These are phyloP conservation scores for Cyclotella baltica DNA, from an alignment of 108 stramenopile species.

Conservation along the genomic window DNA sequence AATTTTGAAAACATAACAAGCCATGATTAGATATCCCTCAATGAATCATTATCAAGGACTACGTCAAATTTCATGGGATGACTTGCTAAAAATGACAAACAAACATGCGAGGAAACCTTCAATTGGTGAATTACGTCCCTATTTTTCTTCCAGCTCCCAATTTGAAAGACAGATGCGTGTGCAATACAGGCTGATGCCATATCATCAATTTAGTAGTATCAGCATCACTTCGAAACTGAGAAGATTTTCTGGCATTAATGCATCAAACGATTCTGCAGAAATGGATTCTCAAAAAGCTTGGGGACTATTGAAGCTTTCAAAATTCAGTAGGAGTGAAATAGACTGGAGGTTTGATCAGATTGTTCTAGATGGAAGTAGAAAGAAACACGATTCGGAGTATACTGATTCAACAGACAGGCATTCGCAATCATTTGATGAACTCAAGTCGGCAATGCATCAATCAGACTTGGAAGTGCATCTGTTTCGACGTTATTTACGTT, in stretches of 20 bases:
- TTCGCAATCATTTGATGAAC: background rate
- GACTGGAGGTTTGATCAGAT: constrained; percentile 40
- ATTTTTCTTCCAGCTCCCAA: no score
- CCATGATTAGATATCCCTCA: no score
- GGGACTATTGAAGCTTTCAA: constrained; percentile 14
- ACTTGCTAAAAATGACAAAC: background rate
- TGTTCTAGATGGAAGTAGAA: constrained; percentile 7
- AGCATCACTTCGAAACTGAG: no score
- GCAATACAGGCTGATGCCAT: no score
- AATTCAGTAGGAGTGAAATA: constrained; percentile 34
- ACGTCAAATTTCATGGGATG: background rate
- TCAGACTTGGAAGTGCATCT: constrained; percentile 30
- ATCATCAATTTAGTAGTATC: no score
- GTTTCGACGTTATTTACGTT: constrained; percentile 23
- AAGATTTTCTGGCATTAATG: background rate
- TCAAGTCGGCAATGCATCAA: constrained; percentile 15
- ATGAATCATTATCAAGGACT: no score
- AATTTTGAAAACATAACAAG: no score
- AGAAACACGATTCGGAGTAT: background rate
- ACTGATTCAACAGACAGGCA: background rate
- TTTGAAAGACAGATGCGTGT: no score
- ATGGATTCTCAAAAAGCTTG: constrained; percentile 27
- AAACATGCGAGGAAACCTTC: no score
- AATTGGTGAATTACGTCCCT: no score
- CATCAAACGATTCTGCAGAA: background rate